phyloP scores from a whole-genome alignment of 2,329 filamentous ascomycete species.

The Colletotrichum theobromicola region DNA sequence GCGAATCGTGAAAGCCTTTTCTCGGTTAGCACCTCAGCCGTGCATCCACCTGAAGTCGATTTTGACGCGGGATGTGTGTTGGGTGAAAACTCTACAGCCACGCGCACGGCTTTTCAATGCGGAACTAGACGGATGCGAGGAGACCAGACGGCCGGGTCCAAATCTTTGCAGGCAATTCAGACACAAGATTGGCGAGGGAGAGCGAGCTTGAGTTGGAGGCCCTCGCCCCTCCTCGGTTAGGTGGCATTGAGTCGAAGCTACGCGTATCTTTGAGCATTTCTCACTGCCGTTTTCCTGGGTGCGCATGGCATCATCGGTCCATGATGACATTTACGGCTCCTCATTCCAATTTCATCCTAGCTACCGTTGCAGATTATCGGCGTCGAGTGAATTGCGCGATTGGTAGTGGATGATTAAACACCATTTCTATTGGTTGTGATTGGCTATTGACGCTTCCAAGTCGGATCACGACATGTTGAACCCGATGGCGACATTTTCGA shows the following conservation, averaged over 20 bases:
- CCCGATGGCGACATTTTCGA: conserved; percentile 13
- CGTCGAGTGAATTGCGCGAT: not conserved
- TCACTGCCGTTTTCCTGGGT: not conserved
- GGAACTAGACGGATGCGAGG: not conserved
- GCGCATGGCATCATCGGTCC: conserved; percentile 15
- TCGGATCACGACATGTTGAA: conserved; percentile 16
- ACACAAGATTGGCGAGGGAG: conserved; percentile 1
- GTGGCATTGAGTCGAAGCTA: not conserved
- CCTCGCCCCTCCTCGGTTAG: not conserved
- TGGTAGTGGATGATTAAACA: not conserved
- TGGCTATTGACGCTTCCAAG: not conserved
- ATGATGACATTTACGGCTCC: conserved; percentile 15
- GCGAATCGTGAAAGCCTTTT: not conserved
- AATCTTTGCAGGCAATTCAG: not conserved
- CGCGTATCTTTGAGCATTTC: not conserved
- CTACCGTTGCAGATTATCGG: not conserved
- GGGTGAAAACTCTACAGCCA: not conserved
- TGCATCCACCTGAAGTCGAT: not conserved
- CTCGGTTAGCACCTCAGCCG: not conserved
- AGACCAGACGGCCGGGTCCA: not conserved
- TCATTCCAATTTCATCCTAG: conserved; percentile 2
- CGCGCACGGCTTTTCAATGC: conserved; percentile 17
- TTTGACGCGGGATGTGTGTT: not conserved
- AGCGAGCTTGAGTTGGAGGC: not conserved
- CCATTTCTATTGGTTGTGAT: not conserved